These are phyloP conservation scores for Hygrocybe punicea DNA, from an alignment of 768 basidiomycete species.

Conservation along the genomic window DNA sequence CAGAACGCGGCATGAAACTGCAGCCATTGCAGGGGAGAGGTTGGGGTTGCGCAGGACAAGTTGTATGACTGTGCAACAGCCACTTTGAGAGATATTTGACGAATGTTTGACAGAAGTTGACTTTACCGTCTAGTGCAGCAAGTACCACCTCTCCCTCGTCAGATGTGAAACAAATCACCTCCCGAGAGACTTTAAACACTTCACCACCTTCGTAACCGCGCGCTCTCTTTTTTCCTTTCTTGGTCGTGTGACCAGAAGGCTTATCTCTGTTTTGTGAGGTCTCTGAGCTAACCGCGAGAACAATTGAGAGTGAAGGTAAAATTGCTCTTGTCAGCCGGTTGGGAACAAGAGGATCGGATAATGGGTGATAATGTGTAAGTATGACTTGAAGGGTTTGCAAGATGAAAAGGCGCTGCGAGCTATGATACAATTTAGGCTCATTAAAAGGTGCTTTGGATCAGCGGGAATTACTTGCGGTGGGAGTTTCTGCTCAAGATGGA, in stretches of 20 bases:
- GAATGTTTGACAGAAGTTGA: not conserved
- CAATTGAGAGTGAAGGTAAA: conserved; percentile 45
- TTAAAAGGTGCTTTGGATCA: not conserved
- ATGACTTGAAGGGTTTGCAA: conserved; percentile 45
- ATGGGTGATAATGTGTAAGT: conserved; percentile 41
- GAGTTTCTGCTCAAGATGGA: conserved; percentile 58
- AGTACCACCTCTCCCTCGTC: conserved; percentile 55
- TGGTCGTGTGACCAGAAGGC: conserved; percentile 32
- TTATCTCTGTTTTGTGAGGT: conserved; percentile 17
- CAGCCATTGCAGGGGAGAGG: conserved; percentile 52
- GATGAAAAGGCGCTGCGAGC: conserved; percentile 40
- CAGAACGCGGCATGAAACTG: conserved; percentile 55
- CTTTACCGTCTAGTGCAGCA: conserved; percentile 56
- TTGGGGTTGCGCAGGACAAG: conserved; percentile 48
- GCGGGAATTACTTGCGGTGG: conserved; percentile 42
- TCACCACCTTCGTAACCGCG: conserved; percentile 75
- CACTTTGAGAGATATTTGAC: conserved; percentile 1
- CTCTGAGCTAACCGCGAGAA: conserved; percentile 44
- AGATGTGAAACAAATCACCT: conserved; percentile 46
- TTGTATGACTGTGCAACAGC: conserved; percentile 44
- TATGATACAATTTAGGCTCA: conserved; percentile 18
- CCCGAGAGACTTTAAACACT: conserved; percentile 50
- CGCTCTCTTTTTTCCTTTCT: conserved; percentile 65
- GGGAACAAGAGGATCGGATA: conserved; percentile 48
- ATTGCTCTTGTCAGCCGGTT: conserved; percentile 56